phyloP scores from a whole-genome alignment of 108 stramenopile genomes.

The Skeletonema costatum region DNA sequence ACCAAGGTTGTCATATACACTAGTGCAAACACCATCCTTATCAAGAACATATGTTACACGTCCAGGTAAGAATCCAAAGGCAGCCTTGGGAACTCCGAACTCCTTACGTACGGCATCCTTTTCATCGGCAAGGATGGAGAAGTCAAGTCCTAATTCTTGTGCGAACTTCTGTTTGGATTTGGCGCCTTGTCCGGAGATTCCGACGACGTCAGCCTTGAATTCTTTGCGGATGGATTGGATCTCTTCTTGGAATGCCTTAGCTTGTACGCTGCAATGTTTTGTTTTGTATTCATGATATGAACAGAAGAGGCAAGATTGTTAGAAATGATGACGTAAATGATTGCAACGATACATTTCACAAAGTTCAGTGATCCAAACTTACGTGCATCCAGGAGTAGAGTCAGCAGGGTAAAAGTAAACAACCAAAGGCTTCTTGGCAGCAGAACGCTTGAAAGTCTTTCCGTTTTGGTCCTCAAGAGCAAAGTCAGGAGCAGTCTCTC shows the following conservation, averaged over 20 bases:
- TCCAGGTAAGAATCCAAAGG: constrained; percentile 76
- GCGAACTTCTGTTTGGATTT: constrained; percentile 83
- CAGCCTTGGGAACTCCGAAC: constrained; percentile 73
- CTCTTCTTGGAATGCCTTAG: constrained; percentile 65
- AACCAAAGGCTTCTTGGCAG: constrained; percentile 80
- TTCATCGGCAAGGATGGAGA: constrained; percentile 81
- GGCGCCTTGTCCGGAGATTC: constrained; percentile 78
- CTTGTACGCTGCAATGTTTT: constrained; percentile 44
- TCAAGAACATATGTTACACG: constrained; percentile 85
- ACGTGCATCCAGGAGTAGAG: constrained; percentile 79
- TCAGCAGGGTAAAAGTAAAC: constrained; percentile 88
- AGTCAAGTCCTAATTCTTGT: constrained; percentile 67
- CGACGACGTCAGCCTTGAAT: constrained; percentile 80
- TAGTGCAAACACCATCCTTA: constrained; percentile 64
- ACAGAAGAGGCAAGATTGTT: neutral
- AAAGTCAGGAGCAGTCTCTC: constrained; percentile 84
- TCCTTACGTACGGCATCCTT: constrained; percentile 66
- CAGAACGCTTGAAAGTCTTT: constrained; percentile 71
- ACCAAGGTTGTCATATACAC: constrained; percentile 68
- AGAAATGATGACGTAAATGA: neutral
- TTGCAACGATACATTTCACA: neutral
- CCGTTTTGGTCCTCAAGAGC: constrained; percentile 78
- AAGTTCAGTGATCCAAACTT: neutral
- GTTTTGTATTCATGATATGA: neutral
- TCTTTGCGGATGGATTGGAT: constrained; percentile 72